These are phyloP conservation scores for Epicoccum nigrum DNA, from an alignment of 2,329 filamentous ascomycete genomes.

Conservation along the genomic window DNA sequence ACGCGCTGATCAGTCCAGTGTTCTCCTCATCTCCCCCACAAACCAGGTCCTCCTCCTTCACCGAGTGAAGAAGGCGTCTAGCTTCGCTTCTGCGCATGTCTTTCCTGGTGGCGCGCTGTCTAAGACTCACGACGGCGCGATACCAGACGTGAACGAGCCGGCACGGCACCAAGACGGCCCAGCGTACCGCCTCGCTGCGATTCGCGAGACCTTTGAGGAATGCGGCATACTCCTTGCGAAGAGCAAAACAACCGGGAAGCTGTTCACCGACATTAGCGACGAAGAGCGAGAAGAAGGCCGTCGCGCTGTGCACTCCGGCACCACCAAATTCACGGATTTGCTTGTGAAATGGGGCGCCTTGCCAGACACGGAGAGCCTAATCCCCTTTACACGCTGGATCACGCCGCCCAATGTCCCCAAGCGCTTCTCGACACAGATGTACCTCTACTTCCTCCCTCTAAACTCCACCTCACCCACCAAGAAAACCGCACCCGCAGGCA, in stretches of 20 bases:
- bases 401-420: conserved; percentile 75
- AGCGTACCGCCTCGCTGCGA: conserved; percentile 79
- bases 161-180: conserved; percentile 71
- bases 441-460: conserved; percentile 83
- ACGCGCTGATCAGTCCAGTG: conserved; percentile 55
- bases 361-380: conserved; percentile 70
- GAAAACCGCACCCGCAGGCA: conserved; percentile 34
- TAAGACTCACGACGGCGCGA: conserved; percentile 72
- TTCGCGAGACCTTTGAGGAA: conserved; percentile 94
- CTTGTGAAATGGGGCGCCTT: conserved; percentile 62
- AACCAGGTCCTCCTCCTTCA: conserved; percentile 90
- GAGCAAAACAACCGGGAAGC: conserved; percentile 55
- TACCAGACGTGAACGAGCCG: conserved; percentile 57
- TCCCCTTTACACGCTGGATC: conserved; percentile 91
- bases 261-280: conserved; percentile 66
- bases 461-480: conserved; percentile 40
- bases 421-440: conserved; percentile 96
- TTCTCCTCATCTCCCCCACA: conserved; percentile 81
- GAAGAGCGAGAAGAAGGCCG: conserved; percentile 69
- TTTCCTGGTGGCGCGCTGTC: conserved; percentile 92
- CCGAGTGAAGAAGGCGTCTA: conserved; percentile 78
- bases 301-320: conserved; percentile 69
- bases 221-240: conserved; percentile 82
- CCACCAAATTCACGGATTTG: conserved; percentile 72
- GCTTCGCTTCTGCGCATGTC: conserved; percentile 91